These are phyloP conservation scores for Solanum raphanifolium DNA, from an alignment of 257 asterid species.

Conservation along the genomic window DNA sequence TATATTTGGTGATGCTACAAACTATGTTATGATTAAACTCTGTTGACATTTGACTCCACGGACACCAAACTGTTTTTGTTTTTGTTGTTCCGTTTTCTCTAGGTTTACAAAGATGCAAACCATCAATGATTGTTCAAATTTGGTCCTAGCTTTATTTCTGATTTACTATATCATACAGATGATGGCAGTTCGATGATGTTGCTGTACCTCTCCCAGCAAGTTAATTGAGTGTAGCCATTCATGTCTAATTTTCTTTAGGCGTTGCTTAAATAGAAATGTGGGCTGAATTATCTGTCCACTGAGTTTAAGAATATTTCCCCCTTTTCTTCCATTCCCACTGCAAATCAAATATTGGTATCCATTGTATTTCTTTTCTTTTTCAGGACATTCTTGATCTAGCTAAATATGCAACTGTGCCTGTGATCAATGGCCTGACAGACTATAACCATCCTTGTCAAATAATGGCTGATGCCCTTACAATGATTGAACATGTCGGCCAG, in stretches of 20 bases:
- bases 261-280: not conserved
- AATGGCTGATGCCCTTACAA: conserved; percentile 97
- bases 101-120: not conserved
- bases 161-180: not conserved
- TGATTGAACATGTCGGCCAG: conserved; percentile 78
- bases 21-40: not conserved
- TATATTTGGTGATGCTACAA: not conserved
- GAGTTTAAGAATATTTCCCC: not conserved
- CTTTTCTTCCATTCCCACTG: not conserved
- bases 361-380: not conserved
- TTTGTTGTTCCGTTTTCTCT: not conserved
- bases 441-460: conserved; percentile 96
- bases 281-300: not conserved
- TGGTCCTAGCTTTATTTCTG: not conserved
- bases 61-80: not conserved
- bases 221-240: not conserved
- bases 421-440: conserved; percentile 88
- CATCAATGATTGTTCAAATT: not conserved
- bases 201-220: not conserved
- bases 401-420: conserved; percentile 69
- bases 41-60: not conserved
- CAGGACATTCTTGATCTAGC: conserved; percentile 96
- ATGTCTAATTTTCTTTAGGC: not conserved
- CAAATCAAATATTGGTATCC: not conserved
- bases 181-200: not conserved